A percentile compares a stretch with the other conserved stretches of the same genome.
phyloP scores from a whole-genome alignment of 2,329 filamentous ascomycete genomes.

The Cordyceps cateniannulata region DNA sequence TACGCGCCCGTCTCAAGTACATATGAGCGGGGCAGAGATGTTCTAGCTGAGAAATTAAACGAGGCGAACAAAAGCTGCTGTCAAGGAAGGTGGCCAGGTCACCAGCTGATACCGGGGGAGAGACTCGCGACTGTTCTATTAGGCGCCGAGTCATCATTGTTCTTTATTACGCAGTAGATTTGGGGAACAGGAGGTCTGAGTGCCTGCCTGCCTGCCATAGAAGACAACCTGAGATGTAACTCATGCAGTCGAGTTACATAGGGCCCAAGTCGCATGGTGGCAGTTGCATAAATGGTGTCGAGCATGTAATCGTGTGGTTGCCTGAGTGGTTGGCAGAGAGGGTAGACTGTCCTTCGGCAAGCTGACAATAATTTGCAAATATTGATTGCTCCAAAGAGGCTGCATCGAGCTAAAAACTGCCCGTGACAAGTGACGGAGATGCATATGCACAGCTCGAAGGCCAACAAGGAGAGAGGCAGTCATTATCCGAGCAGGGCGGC shows the following conservation, averaged over 20 bases:
- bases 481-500: neutral
- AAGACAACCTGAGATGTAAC: neutral
- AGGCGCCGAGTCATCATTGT: too few species aligned
- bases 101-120: too few species aligned
- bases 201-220: neutral
- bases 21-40: neutral
- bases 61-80: neutral
- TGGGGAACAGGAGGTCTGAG: neutral
- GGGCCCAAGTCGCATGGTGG: neutral
- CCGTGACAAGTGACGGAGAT: neutral
- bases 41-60: neutral
- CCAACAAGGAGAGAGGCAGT: neutral
- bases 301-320: neutral
- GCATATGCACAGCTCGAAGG: neutral
- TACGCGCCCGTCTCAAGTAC: neutral
- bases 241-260: neutral
- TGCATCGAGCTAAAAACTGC: neutral
- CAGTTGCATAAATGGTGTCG: neutral
- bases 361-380: neutral
- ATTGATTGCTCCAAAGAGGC: slow-evolving; percentile 4
- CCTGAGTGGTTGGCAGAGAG: neutral
- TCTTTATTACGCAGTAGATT: too few species aligned
- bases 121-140: too few species aligned
- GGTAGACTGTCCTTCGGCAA: neutral
- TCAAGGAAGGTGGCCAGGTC: too few species aligned